Conservation (phyloP, 169 alveolate species). For the Plasmodium cynomolgi region DNA sequence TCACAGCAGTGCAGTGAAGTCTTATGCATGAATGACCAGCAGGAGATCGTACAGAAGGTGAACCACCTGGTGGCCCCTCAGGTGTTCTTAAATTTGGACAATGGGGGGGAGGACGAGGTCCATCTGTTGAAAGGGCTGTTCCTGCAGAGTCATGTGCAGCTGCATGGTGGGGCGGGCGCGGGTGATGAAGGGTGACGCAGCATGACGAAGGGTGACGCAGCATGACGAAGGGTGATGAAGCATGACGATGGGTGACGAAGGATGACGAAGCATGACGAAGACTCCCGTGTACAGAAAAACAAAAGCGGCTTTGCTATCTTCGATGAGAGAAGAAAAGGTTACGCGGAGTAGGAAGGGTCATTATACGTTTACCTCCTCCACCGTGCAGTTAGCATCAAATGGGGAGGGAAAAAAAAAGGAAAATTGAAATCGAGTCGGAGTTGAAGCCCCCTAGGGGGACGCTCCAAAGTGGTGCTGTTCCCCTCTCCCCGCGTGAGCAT, state of each 20-base stretch:
- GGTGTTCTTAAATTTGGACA: slow-evolving; percentile 19
- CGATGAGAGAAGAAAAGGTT: no score
- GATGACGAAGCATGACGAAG: no score
- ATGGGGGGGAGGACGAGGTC: background rate
- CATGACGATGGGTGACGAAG: no score
- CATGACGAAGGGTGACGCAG: background rate
- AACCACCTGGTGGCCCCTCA: slow-evolving; percentile 1
- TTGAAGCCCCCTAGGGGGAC: background rate
- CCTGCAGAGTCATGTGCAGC: slow-evolving; percentile 47
- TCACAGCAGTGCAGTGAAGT: slow-evolving; percentile 4
- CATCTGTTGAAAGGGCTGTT: slow-evolving; percentile 26
- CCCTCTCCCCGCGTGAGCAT: background rate
- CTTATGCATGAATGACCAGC: slow-evolving; percentile 19
- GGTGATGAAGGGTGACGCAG: background rate
- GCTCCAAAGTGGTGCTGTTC: background rate
- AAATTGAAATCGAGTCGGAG: no score
- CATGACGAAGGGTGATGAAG: no score
- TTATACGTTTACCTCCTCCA: no score
- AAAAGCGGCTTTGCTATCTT: no score
- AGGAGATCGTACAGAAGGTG: background rate
- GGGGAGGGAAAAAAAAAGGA: background rate
- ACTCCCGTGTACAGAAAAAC: no score
- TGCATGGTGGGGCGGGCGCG: background rate
- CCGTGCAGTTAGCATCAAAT: background rate
- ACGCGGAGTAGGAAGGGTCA: no score